phyloP scores from a whole-genome alignment of 83 land plant genomes.

The Picea abies region DNA sequence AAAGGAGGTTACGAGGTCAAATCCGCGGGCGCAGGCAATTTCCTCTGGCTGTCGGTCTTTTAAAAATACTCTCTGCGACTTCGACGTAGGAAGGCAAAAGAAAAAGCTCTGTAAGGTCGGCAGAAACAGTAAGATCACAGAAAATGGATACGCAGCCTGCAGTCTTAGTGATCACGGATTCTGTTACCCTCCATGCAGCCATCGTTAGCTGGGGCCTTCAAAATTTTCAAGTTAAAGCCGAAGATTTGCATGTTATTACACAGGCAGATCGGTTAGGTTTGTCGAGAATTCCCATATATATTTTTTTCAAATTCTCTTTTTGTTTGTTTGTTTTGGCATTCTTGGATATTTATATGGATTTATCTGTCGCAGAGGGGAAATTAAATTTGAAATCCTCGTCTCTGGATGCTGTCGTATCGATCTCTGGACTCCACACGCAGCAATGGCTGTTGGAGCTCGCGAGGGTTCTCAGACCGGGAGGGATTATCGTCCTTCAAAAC shows the following conservation, averaged over 20 bases:
- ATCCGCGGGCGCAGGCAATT: no score
- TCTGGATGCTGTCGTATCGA: slow-evolving; percentile 30
- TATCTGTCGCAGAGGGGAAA: slow-evolving; percentile 18
- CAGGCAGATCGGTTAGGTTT: slow-evolving; percentile 6
- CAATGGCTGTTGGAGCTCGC: slow-evolving; percentile 34
- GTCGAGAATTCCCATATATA: neutral
- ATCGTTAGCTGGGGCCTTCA: neutral
- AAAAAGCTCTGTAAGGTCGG: no score
- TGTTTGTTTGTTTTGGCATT: neutral
- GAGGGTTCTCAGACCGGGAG: slow-evolving; percentile 57
- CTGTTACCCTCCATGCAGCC: neutral
- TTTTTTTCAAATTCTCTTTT: neutral
- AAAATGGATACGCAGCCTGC: no score
- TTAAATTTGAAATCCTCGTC: slow-evolving; percentile 46
- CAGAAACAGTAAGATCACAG: no score
- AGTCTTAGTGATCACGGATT: neutral
- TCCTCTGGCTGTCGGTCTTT: no score
- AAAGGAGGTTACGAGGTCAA: no score
- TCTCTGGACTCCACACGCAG: slow-evolving; percentile 28
- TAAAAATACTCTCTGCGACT: no score
- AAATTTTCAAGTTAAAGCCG: neutral
- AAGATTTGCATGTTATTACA: slow-evolving; percentile 9
- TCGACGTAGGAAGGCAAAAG: no score
- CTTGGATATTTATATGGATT: neutral
- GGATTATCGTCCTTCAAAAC: slow-evolving; percentile 16